These are phyloP conservation scores for Primulina huaijiensis DNA, from an alignment of 257 asterid genomes.

Conservation along the genomic window DNA sequence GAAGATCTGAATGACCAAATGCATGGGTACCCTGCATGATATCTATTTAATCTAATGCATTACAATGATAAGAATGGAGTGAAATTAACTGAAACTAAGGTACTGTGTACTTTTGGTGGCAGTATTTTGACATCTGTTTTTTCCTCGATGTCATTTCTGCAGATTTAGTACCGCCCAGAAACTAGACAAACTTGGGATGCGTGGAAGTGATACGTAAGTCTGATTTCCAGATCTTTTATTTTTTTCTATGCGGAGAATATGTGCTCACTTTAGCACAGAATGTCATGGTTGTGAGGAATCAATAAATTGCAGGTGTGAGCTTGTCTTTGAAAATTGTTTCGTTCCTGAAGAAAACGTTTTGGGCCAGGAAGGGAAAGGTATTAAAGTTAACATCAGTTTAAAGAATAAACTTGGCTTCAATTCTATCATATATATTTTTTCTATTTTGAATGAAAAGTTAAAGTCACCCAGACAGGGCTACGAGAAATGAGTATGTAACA, in stretches of 20 bases:
- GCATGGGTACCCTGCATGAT: neutral
- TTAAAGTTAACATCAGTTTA: neutral
- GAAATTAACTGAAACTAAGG: neutral
- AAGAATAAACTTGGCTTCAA: neutral
- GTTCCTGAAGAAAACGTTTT: slow-evolving; percentile 85
- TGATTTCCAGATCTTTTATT: slow-evolving; percentile 13
- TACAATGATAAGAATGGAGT: slow-evolving; percentile 4
- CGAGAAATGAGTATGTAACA: neutral
- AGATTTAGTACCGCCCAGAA: slow-evolving; percentile 99
- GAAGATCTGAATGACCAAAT: neutral
- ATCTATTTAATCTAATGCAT: slow-evolving; percentile 1
- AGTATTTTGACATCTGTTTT: slow-evolving; percentile 16
- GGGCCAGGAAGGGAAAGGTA: slow-evolving; percentile 98
- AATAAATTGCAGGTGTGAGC: slow-evolving; percentile 79
- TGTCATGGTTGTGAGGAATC: slow-evolving; percentile 22
- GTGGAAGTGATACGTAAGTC: slow-evolving; percentile 98
- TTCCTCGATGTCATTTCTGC: slow-evolving; percentile 34
- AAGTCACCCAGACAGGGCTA: neutral
- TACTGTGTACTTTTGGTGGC: neutral
- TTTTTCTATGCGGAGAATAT: slow-evolving; percentile 17
- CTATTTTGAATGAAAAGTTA: neutral
- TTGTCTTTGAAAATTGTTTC: slow-evolving; percentile 92
- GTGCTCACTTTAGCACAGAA: slow-evolving; percentile 6
- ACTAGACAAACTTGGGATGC: slow-evolving; percentile 97
- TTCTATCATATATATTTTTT: too few species aligned